phyloP scores from a whole-genome alignment of 139 green algal species.

The Chlorella sp. region DNA sequence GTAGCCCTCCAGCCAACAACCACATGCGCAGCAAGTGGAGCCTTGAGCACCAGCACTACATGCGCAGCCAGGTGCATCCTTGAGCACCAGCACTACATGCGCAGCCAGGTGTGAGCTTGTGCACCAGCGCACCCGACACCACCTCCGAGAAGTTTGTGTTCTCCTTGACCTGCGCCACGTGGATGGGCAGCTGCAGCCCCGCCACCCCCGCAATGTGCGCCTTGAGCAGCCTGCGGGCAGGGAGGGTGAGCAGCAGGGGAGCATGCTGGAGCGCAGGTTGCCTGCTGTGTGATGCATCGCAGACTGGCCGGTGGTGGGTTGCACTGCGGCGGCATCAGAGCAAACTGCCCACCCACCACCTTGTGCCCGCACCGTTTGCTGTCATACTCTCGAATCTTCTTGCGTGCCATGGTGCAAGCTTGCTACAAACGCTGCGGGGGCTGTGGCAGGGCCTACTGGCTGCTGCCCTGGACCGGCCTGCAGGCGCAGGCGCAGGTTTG shows the following conservation, averaged over 20 bases:
- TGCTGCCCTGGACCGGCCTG: background rate
- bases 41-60: background rate
- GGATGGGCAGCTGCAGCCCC: constrained; percentile 73
- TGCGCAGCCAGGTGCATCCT: no score
- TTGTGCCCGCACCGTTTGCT: constrained; percentile 62
- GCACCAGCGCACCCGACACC: constrained; percentile 56
- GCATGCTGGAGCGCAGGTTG: background rate
- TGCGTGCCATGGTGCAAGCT: constrained; percentile 66
- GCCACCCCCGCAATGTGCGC: constrained; percentile 72
- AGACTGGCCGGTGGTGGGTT: background rate
- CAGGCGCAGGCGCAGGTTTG: background rate
- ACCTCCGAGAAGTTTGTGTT: constrained; percentile 74
- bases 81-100: no score
- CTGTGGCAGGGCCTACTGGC: background rate
- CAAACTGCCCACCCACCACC: background rate
- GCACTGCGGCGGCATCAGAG: background rate
- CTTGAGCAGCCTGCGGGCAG: constrained; percentile 66
- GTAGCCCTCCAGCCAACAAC: no score
- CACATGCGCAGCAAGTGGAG: background rate
- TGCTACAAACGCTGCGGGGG: background rate
- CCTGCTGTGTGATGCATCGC: background rate
- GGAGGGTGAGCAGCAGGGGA: background rate
- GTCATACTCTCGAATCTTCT: constrained; percentile 84
- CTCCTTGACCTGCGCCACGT: constrained; percentile 64
- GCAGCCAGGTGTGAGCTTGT: no score